Conservation (phyloP, 73 alveolate species). For the Tetrahymena malaccensis region DNA sequence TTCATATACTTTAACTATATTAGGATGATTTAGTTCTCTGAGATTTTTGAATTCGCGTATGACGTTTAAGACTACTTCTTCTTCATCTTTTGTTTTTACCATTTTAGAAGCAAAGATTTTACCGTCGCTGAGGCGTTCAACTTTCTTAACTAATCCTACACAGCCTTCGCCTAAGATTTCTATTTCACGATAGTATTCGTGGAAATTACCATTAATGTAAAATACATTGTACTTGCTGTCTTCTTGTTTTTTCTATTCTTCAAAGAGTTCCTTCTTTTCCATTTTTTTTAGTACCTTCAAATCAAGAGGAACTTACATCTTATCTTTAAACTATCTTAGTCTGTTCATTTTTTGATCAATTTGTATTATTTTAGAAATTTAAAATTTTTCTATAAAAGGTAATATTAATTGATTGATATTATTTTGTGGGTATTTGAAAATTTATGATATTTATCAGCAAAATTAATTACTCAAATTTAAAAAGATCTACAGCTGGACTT, state of each 20-base stretch:
- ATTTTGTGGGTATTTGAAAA: background rate
- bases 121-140: background rate
- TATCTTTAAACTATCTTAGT: background rate
- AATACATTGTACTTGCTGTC: background rate
- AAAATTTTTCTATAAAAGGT: background rate
- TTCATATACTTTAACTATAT: constrained; percentile 36
- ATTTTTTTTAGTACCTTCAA: background rate
- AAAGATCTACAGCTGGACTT: background rate
- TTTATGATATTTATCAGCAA: background rate
- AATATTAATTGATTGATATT: background rate
- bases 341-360: background rate
- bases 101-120: constrained; percentile 20
- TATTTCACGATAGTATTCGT: background rate
- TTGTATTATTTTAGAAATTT: background rate
- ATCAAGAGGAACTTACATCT: background rate
- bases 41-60: constrained; percentile 18
- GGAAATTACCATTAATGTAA: background rate
- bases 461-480: background rate
- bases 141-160: constrained; percentile 29
- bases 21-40: constrained; percentile 9
- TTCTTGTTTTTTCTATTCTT: background rate
- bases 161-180: constrained; percentile 47
- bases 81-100: constrained; percentile 34
- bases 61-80: constrained; percentile 14
- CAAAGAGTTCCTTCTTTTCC: background rate